Conservation (phyloP, 306 rosid species). For the Clitoria ternatea region DNA sequence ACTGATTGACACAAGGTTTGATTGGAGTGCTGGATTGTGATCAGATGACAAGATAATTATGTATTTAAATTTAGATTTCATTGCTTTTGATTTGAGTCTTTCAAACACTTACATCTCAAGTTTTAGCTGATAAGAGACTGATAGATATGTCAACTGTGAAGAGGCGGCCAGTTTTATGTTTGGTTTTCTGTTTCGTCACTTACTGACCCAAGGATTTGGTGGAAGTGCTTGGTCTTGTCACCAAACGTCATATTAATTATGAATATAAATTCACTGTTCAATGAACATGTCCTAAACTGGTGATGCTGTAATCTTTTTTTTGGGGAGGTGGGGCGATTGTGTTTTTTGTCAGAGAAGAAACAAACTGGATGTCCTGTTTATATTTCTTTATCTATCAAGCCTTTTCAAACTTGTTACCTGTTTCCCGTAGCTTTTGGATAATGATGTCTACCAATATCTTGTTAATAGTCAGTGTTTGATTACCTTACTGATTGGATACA, state of each 20-base stretch:
- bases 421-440: slow-evolving; percentile 16
- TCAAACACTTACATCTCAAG: neutral
- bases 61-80: neutral
- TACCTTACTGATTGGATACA: slow-evolving; percentile 20
- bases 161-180: neutral
- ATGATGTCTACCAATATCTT: slow-evolving; percentile 5
- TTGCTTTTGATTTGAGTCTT: slow-evolving; percentile 4
- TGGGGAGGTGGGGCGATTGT: neutral
- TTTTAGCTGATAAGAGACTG: neutral
- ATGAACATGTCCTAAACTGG: slow-evolving; percentile 5
- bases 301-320: neutral
- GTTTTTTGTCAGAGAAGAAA: neutral
- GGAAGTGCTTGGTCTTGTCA: slow-evolving; percentile 6
- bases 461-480: neutral
- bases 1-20: neutral
- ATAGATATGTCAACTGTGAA: neutral
- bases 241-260: neutral
- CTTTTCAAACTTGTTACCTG: neutral
- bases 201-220: neutral
- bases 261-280: slow-evolving; percentile 9
- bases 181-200: slow-evolving; percentile 15
- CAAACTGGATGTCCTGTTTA: neutral
- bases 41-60: neutral
- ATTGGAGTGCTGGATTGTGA: slow-evolving; percentile 6
- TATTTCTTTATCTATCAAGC: slow-evolving; percentile 5